A percentile compares a stretch with the other conserved stretches of the same genome.
Conservation (phyloP, 1,139 yeast species). For the Saccharomycopsis crataegensis region DNA sequence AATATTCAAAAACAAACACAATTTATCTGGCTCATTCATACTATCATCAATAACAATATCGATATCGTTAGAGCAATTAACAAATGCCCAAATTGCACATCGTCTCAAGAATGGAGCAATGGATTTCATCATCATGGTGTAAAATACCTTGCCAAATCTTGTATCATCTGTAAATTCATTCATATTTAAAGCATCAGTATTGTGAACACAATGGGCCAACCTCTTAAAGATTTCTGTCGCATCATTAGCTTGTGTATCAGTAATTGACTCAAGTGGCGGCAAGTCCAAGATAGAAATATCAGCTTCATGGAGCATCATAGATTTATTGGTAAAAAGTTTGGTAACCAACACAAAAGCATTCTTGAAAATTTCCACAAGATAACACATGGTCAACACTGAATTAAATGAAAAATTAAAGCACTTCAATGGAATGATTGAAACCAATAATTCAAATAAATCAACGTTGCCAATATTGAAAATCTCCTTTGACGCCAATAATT, state of each 20-base stretch:
- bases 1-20: slow-evolving; percentile 47
- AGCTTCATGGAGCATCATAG: background rate
- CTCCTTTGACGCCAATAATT: slow-evolving; percentile 29
- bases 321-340: slow-evolving; percentile 1
- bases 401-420: slow-evolving; percentile 30
- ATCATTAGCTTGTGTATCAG: slow-evolving; percentile 11
- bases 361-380: slow-evolving; percentile 26
- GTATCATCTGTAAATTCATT: slow-evolving; percentile 23
- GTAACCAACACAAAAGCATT: slow-evolving; percentile 20
- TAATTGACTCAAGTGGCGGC: slow-evolving; percentile 5
- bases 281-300: slow-evolving; percentile 6
- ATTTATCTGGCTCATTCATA: slow-evolving; percentile 45
- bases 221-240: slow-evolving; percentile 18
- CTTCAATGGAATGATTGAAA: slow-evolving; percentile 36
- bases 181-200: slow-evolving; percentile 11
- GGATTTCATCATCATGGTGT: slow-evolving; percentile 49
- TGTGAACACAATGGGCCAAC: slow-evolving; percentile 21
- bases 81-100: slow-evolving; percentile 51
- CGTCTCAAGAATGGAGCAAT: slow-evolving; percentile 64
- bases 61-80: slow-evolving; percentile 49
- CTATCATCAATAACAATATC: slow-evolving; percentile 31
- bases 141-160: slow-evolving; percentile 32
- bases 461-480: slow-evolving; percentile 30
- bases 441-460: slow-evolving; percentile 49
- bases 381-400: slow-evolving; percentile 37